Conservation (phyloP, 2,329 filamentous ascomycete species). For the Beauveria australis region DNA sequence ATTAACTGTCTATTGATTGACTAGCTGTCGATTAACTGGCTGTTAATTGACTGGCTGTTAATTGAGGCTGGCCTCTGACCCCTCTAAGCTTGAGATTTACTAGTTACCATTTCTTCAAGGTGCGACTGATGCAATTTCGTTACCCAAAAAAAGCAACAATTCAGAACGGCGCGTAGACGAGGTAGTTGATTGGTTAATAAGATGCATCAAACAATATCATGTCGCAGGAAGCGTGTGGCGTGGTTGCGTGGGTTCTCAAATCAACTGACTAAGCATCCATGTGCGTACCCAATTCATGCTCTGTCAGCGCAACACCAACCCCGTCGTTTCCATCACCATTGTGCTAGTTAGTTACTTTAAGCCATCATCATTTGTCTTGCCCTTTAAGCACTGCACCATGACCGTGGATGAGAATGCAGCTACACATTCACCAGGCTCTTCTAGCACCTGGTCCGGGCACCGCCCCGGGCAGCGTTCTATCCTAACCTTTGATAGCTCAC, state of each 20-base stretch:
- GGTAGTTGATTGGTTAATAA: not conserved
- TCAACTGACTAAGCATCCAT: too few relatives aligned
- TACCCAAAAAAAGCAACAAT: not conserved
- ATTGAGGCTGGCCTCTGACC: too few relatives aligned
- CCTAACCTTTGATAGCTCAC: not conserved
- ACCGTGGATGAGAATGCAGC: not conserved
- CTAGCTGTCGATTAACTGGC: too few relatives aligned
- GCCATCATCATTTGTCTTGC: not conserved
- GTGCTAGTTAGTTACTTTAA: too few relatives aligned
- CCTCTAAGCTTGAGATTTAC: too few relatives aligned
- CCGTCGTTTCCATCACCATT: not conserved
- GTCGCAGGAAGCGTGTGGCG: not conserved
- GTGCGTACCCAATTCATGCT: too few relatives aligned
- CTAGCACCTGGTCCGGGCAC: not conserved
- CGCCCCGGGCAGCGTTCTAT: rapidly evolving
- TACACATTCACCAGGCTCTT: not conserved
- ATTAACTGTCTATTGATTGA: too few relatives aligned
- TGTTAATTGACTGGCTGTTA: too few relatives aligned
- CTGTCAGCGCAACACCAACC: not conserved
- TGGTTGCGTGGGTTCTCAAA: too few relatives aligned
- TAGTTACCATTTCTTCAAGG: too few relatives aligned
- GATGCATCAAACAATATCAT: not conserved
- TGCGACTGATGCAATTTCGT: too few relatives aligned
- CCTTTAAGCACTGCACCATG: not conserved
- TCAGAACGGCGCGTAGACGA: not conserved